phyloP scores from a whole-genome alignment of 2,329 filamentous ascomycete genomes.

The Xylariaceae sp. region DNA sequence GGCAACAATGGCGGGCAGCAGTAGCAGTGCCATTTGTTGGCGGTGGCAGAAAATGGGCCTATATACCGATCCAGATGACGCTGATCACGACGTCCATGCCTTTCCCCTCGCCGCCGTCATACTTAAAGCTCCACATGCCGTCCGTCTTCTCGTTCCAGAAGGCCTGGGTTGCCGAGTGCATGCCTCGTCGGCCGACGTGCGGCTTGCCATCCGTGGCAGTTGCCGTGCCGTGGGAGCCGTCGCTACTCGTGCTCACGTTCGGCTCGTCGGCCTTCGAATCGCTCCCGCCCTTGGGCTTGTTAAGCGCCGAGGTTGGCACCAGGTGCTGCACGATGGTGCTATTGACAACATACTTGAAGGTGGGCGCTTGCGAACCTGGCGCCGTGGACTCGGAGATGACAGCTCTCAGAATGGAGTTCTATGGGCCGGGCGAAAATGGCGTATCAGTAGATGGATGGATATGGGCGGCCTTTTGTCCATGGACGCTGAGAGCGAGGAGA shows the following conservation, averaged over 20 bases:
- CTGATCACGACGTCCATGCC: conserved; percentile 73
- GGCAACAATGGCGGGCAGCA: no score
- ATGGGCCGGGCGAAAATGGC: conserved; percentile 20
- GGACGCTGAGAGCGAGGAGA: no score
- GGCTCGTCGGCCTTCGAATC: conserved; percentile 56
- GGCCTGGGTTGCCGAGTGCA: conserved; percentile 84
- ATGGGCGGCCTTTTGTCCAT: no score
- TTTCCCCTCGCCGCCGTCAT: conserved; percentile 69
- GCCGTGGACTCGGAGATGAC: conserved; percentile 77
- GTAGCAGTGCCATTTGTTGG: no score
- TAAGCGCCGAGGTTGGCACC: conserved; percentile 68
- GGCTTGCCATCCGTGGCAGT: conserved; percentile 68
- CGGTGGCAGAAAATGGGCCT: no score
- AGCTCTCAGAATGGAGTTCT: conserved; percentile 79
- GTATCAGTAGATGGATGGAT: not conserved
- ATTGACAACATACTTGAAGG: conserved; percentile 95
- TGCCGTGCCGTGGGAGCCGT: conserved; percentile 50
- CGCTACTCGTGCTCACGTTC: conserved; percentile 61
- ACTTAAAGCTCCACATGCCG: conserved; percentile 90
- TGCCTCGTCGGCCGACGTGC: conserved; percentile 84
- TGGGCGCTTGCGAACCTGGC: conserved; percentile 60
- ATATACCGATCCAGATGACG: conserved; percentile 79
- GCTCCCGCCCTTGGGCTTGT: conserved; percentile 61
- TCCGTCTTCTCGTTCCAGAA: conserved; percentile 93
- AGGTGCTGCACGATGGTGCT: conserved; percentile 98